Conservation (phyloP, 148 eudicot genomes). For the Persicaria maculosa region DNA sequence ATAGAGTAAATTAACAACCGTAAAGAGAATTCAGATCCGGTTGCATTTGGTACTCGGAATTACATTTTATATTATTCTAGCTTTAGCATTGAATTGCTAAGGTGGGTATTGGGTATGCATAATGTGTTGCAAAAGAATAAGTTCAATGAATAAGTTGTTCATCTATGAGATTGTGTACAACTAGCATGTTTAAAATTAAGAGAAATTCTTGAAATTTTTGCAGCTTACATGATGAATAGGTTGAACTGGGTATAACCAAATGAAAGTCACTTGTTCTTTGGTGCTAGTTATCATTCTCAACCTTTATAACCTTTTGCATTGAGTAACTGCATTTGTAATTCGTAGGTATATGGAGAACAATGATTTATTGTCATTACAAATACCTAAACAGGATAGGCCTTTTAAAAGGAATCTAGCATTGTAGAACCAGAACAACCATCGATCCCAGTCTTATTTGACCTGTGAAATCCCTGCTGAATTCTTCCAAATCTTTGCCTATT, state of each 20-base stretch:
- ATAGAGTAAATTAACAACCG: neutral
- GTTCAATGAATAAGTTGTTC: neutral
- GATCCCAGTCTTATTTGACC: neutral
- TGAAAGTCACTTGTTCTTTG: neutral
- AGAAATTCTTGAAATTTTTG: neutral
- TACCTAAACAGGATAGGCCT: neutral
- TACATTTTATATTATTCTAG: too few species aligned
- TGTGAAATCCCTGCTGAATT: neutral
- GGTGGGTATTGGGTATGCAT: constrained; percentile 41
- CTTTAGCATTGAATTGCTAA: constrained; percentile 2
- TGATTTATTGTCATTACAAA: neutral
- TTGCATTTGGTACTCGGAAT: too few species aligned
- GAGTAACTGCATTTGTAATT: neutral
- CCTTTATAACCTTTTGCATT: neutral
- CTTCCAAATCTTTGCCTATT: too few species aligned
- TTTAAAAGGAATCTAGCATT: neutral
- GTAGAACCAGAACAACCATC: neutral
- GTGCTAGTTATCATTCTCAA: neutral
- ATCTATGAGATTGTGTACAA: neutral
- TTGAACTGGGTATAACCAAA: neutral
- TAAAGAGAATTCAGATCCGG: neutral
- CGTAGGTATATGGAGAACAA: neutral
- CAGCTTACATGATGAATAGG: neutral
- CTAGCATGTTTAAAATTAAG: neutral
- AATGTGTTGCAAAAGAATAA: neutral